A percentile compares a stretch with the other conserved stretches of the same genome.
These are phyloP conservation scores for Phaffia rhodozyma DNA, from an alignment of 1,284 basidiomycete species.

Conservation along the genomic window DNA sequence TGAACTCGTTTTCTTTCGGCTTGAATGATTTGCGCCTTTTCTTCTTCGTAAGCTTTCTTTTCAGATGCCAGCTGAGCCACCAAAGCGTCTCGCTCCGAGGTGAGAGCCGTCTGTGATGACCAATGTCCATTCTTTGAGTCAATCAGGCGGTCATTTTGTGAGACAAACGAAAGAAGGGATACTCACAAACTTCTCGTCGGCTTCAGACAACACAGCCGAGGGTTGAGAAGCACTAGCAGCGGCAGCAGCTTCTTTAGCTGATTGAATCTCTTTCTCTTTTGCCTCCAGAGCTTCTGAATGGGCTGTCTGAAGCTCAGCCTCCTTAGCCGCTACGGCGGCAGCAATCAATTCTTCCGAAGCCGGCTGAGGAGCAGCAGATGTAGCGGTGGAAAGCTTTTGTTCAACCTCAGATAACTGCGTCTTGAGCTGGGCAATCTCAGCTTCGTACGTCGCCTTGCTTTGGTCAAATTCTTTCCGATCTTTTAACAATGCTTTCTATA, in stretches of 20 bases:
- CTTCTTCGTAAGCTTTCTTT: no score
- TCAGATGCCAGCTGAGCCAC: no score
- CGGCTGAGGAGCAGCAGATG: constrained; percentile 20
- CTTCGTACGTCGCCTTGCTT: no score
- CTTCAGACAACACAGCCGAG: background rate
- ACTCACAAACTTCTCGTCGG: no score
- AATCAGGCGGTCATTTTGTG: no score
- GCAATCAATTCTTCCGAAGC: constrained; percentile 6
- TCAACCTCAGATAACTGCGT: constrained; percentile 26
- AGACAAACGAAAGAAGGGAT: no score
- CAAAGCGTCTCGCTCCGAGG: constrained; percentile 19
- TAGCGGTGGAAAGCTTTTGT: constrained; percentile 29
- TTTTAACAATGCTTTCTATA: constrained; percentile 2
- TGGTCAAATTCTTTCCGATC: background rate
- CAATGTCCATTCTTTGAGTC: no score
- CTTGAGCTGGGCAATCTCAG: constrained; percentile 23
- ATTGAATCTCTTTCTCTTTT: constrained; percentile 10
- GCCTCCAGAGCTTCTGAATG: background rate
- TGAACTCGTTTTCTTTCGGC: constrained; percentile 17
- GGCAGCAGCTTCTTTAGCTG: background rate
- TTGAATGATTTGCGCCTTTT: background rate
- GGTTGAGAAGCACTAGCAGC: background rate
- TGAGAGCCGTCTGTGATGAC: constrained; percentile 21
- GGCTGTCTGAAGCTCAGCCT: background rate
- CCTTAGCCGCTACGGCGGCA: constrained; percentile 7